Base-by-base conservation (phyloP, 768 basidiomycete genomes). In the Boletus huronensis region DNA sequence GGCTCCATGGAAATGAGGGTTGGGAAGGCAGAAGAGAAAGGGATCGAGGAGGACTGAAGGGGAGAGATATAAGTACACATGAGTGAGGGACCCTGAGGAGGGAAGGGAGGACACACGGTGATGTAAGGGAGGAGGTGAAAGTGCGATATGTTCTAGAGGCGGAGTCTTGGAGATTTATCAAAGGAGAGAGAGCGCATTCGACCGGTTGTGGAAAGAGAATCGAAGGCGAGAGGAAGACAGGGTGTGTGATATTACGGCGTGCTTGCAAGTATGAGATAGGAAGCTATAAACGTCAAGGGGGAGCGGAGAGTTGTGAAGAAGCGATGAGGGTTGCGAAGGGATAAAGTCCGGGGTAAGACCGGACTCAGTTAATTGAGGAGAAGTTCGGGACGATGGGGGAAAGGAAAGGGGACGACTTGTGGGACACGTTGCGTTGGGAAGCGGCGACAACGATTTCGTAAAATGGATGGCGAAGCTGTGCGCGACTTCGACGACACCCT, bases 51-150 rank as follows among this genome's bases (percentile, higher is more conserved):
- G 26, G 61, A 43, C 59, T 66, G 62, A 45, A 54, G 60, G 21
- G 59, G 64, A 44, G 63, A 62, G 38, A 68, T 63, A 65, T 69
- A 69, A 66, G 64, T 61, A 61, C 61, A 68, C 66, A 67, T 67
- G 61, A 28, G 51, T 0, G 48, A 21, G 54, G 19, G 54, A 48
- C 55, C 55, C 52, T 60, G 64, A 53, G 31, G 42, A 44, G 54
- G 34, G 55, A 43, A 39, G 48, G 50, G 59, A 43, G 52, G 39
- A 67, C 62, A 54, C 52, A 64, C 60, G 39, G 52, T 57, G 67
- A 67, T 56, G 57, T 50, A 55, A 54, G 56, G 19, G 34, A 36
- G 47, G 55, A 54, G 51, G 36, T 40, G 48, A 55, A 43, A 51
- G 42, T 19, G 61, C 23, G 50, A 51, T 59, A 57, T 58, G 64